Evolutionary conservation across 2,329 filamentous ascomycete species (phyloP).

Genomic region (Aspergillus quadricinctus): DNA sequence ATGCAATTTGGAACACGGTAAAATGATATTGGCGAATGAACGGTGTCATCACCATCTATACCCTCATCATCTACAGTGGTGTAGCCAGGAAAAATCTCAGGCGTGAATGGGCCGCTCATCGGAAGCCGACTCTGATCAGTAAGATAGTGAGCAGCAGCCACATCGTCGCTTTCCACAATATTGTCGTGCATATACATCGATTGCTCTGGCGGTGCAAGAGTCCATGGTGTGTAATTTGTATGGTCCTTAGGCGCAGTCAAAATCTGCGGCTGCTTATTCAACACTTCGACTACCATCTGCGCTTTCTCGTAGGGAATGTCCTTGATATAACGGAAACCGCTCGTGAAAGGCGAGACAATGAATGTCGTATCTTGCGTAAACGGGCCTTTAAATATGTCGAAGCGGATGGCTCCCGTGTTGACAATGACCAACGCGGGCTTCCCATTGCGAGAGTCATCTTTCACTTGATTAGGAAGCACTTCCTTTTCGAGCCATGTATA

Average conservation of each 20-base stretch:
- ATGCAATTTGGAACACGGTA: constrained; percentile 81
- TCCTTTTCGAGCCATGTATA: constrained; percentile 74
- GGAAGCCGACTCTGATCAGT: constrained; percentile 27
- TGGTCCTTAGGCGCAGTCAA: constrained; percentile 22
- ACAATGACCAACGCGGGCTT: constrained; percentile 65
- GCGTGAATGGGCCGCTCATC: constrained; percentile 10
- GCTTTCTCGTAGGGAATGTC: constrained; percentile 78
- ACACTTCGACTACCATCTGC: constrained; percentile 57
- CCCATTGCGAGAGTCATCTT: constrained; percentile 54
- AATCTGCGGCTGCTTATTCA: constrained; percentile 56
- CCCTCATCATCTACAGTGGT: constrained; percentile 84
- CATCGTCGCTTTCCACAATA: constrained; percentile 12
- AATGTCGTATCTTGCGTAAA: constrained; percentile 87
- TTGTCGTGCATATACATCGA: constrained; percentile 23
- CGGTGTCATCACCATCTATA: constrained; percentile 80
- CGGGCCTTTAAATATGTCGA: constrained; percentile 88
- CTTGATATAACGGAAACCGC: constrained; percentile 68
- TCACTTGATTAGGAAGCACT: constrained; percentile 66
- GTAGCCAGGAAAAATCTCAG: constrained; percentile 65
- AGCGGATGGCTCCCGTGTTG: constrained; percentile 89
- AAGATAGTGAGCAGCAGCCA: constrained; percentile 1
- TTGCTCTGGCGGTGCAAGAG: constrained; percentile 46
- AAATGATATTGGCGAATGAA: constrained; percentile 70
- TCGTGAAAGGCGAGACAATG: constrained; percentile 83
- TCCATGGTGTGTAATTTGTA: constrained; percentile 16